Evolutionary conservation across 2,329 filamentous ascomycete genomes (phyloP).

Genomic region (Pestalotiopsis sp.): DNA sequence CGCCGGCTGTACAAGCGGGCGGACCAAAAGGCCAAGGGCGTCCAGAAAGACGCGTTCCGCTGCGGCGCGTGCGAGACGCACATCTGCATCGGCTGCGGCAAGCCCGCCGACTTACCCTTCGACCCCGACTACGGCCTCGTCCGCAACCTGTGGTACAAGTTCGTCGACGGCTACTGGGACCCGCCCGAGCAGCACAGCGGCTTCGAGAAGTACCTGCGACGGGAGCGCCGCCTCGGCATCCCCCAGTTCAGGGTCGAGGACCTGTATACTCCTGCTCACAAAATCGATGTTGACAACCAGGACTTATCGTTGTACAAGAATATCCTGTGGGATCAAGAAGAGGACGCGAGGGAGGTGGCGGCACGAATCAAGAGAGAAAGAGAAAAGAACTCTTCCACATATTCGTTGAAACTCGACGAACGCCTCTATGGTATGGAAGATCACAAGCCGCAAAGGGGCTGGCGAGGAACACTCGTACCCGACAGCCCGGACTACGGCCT

Average conservation of each 20-base stretch:
- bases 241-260: background rate
- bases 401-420: too few species aligned
- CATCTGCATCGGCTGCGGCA: constrained; percentile 1
- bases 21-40: background rate
- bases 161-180: background rate
- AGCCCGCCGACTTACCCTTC: background rate
- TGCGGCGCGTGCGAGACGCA: background rate
- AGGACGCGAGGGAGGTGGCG: background rate
- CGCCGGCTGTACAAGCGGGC: background rate
- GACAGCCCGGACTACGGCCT: background rate
- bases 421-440: too few species aligned
- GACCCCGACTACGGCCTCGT: constrained; percentile 1
- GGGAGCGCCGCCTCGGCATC: background rate
- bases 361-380: background rate
- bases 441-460: background rate
- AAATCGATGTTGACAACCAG: background rate
- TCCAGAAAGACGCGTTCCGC: background rate
- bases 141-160: constrained; percentile 4
- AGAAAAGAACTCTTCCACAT: background rate
- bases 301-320: background rate
- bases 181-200: background rate
- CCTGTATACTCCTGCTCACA: background rate
- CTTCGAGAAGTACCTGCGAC: background rate
- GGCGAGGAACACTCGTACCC: background rate
- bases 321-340: background rate